Conservation (phyloP, 2,329 filamentous ascomycete genomes). For the Onygenales sp. region DNA sequence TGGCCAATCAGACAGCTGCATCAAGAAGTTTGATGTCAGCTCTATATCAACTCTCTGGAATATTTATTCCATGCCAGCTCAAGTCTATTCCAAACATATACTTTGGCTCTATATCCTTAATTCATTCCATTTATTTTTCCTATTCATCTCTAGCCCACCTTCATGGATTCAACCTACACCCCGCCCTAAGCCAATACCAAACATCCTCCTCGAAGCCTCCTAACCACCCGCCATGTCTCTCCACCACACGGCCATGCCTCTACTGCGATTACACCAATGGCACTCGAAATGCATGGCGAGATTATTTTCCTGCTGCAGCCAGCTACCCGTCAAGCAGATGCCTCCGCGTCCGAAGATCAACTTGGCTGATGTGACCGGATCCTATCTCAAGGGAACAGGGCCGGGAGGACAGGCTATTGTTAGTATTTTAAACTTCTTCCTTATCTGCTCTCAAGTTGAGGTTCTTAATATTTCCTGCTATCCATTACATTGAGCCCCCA, state of each 20-base stretch:
- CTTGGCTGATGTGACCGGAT: slow-evolving; percentile 71
- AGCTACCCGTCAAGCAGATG: slow-evolving; percentile 46
- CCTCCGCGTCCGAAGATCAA: slow-evolving; percentile 68
- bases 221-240: not conserved
- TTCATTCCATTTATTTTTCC: too few species aligned
- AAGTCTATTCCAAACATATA: too few species aligned
- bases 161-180: not conserved
- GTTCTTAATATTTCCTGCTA: not conserved
- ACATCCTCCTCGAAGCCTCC: too few species aligned
- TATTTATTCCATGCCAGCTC: too few species aligned
- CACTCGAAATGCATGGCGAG: not conserved
- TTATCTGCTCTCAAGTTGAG: not conserved
- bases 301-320: slow-evolving; percentile 17
- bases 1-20: too few species aligned
- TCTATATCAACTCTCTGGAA: too few species aligned
- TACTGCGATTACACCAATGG: not conserved
- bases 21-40: too few species aligned
- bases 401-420: slow-evolving; percentile 95
- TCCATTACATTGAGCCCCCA: not conserved
- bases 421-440: slow-evolving; percentile 16
- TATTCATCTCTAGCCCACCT: too few species aligned
- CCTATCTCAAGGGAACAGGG: slow-evolving; percentile 81
- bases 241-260: not conserved
- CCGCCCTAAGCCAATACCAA: not conserved
- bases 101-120: too few species aligned